A percentile compares a stretch with the other conserved stretches of the same genome.
phyloP scores from a whole-genome alignment of 345 rosid species.

The Acer yangbiense region DNA sequence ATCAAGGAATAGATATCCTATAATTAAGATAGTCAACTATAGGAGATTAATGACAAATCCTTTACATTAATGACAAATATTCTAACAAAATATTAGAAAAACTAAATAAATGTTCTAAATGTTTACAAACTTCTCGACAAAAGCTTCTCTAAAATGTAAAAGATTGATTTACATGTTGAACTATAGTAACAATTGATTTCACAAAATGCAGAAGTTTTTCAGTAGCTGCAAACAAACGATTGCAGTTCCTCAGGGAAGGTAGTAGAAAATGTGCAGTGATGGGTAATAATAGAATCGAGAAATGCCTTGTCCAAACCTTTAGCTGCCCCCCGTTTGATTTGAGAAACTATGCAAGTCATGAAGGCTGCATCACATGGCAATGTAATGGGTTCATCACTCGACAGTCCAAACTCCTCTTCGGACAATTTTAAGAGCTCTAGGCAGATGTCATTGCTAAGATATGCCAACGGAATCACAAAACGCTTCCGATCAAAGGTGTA shows the following conservation, averaged over 20 bases:
- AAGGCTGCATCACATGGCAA: slow-evolving; percentile 18
- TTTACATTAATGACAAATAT: too few relatives aligned
- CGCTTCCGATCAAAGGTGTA: slow-evolving; percentile 12
- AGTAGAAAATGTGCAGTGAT: slow-evolving; percentile 8
- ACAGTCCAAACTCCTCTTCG: slow-evolving; percentile 37
- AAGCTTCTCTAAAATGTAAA: neutral
- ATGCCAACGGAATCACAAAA: neutral
- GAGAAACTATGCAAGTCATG: slow-evolving; percentile 23
- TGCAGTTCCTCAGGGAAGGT: slow-evolving; percentile 14
- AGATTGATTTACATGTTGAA: neutral
- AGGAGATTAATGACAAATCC: too few relatives aligned
- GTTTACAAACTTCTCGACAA: neutral
- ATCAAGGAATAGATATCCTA: too few relatives aligned
- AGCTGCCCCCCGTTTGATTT: neutral
- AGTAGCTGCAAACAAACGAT: slow-evolving; percentile 14
- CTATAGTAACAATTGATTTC: neutral
- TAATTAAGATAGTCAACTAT: too few relatives aligned
- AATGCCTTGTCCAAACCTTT: slow-evolving; percentile 24
- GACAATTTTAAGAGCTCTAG: slow-evolving; percentile 27
- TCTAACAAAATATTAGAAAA: too few relatives aligned
- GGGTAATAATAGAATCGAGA: slow-evolving; percentile 13
- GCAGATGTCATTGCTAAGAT: neutral
- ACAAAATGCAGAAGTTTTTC: slow-evolving; percentile 5
- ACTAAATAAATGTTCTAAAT: too few relatives aligned
- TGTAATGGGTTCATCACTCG: slow-evolving; percentile 21